Percentiles rank a stretch among this genome's conserved stretches.
These are phyloP conservation scores for Fusarium chaquense DNA, from an alignment of 2,329 filamentous ascomycete species.

Conservation along the genomic window DNA sequence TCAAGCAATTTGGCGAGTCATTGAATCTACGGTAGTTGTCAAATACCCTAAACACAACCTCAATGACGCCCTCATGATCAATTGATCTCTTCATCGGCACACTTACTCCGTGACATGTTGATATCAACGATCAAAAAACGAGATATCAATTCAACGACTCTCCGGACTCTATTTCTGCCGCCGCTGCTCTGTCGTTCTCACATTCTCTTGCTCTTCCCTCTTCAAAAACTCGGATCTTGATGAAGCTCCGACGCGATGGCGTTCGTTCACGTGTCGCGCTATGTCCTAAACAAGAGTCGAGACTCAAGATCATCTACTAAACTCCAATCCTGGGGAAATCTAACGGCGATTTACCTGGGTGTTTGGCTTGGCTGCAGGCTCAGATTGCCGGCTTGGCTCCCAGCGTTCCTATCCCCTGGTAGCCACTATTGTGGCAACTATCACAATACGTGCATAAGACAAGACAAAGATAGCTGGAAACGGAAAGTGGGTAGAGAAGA, in stretches of 20 bases:
- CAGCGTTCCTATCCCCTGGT: not conserved
- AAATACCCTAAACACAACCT: not conserved
- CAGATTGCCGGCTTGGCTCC: not conserved
- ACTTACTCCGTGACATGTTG: not conserved
- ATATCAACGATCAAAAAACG: not conserved
- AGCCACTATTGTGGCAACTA: too few species aligned
- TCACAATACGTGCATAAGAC: not conserved
- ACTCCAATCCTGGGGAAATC: slow-evolving; percentile 9
- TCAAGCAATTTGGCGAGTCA: not conserved
- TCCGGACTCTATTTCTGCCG: slow-evolving; percentile 32
- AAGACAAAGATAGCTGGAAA: not conserved
- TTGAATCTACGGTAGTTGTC: not conserved
- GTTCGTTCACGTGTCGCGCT: slow-evolving; percentile 14
- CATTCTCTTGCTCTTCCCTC: not conserved
- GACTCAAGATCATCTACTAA: not conserved
- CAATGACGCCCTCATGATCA: not conserved
- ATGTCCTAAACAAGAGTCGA: not conserved
- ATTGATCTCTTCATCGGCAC: not conserved
- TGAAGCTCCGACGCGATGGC: slow-evolving; percentile 26
- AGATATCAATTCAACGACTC: not conserved
- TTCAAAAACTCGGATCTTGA: slow-evolving; percentile 18
- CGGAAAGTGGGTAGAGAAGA: not conserved
- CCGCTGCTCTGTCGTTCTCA: not conserved
- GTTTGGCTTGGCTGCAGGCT: not conserved
- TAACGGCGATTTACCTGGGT: slow-evolving; percentile 1